Conservation (phyloP, 768 basidiomycete species). For the Rhodosporidiobolus odoratus region DNA sequence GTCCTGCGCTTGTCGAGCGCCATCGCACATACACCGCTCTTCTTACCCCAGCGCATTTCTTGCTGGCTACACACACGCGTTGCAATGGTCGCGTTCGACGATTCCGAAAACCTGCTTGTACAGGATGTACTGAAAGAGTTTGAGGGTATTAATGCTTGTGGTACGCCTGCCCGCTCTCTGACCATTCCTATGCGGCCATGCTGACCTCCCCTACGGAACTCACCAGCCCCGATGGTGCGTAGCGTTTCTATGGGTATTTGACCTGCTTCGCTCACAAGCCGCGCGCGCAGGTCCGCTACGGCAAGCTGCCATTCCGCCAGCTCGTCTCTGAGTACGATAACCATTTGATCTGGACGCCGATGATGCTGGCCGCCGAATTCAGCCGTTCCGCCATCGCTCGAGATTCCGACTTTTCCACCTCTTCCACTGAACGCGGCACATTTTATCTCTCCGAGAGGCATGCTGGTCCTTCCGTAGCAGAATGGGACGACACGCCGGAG, state of each 20-base stretch:
- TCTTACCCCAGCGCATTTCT: too few relatives aligned
- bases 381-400: slow-evolving; percentile 50
- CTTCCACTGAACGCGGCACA: slow-evolving; percentile 48
- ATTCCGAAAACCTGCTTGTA: neutral
- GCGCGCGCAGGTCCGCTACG: slow-evolving; percentile 47
- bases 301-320: slow-evolving; percentile 51
- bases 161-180: neutral
- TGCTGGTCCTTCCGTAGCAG: slow-evolving; percentile 2
- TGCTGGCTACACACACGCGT: too few relatives aligned
- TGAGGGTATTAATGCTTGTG: slow-evolving; percentile 23
- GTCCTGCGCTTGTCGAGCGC: too few relatives aligned
- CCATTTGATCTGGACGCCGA: slow-evolving; percentile 53
- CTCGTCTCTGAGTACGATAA: slow-evolving; percentile 50
- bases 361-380: slow-evolving; percentile 52
- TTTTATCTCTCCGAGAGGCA: slow-evolving; percentile 46
- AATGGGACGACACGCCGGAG: slow-evolving; percentile 13
- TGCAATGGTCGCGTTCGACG: too few relatives aligned
- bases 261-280: neutral
- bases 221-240: slow-evolving; percentile 34
- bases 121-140: slow-evolving; percentile 24
- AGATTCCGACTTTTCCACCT: slow-evolving; percentile 50
- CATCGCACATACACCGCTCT: too few relatives aligned
- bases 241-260: slow-evolving; percentile 43
- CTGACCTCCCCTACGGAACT: neutral
- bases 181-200: too few relatives aligned